Percentiles rank a stretch among this genome's conserved stretches.
These are phyloP conservation scores for Dictyostelium brefeldianum DNA, from an alignment of 78 protist genomes.

Conservation along the genomic window DNA sequence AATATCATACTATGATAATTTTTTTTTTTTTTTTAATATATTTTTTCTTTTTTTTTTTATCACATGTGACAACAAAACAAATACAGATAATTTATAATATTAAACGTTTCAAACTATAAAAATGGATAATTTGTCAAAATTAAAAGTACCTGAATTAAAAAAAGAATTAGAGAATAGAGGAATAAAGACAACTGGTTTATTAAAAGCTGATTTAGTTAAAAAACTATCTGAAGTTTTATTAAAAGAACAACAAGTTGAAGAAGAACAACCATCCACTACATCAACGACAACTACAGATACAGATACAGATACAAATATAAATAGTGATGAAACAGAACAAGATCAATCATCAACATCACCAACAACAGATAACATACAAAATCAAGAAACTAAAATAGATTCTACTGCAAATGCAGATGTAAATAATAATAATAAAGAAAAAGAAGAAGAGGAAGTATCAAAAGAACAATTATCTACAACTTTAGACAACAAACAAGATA, in stretches of 20 bases:
- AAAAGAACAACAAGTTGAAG: neutral
- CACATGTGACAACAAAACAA: neutral
- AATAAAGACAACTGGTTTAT: neutral
- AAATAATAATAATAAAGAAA: neutral
- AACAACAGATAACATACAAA: neutral
- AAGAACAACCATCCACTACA: neutral
- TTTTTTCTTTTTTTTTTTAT: neutral
- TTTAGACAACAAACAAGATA: neutral
- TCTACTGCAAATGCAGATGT: neutral
- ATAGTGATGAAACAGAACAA: neutral
- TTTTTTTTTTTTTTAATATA: neutral
- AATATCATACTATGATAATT: neutral
- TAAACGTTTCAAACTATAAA: neutral
- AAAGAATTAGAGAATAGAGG: conserved; percentile 22
- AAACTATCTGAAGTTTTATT: neutral
- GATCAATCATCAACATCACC: neutral
- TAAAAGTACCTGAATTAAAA: conserved; percentile 15
- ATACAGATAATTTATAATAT: neutral
- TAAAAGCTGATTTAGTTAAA: conserved; percentile 1
- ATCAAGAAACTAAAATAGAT: neutral
- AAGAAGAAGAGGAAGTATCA: conserved; percentile 1
- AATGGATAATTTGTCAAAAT: neutral
- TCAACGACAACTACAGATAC: neutral
- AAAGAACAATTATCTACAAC: neutral
- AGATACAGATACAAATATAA: neutral